phyloP scores from a whole-genome alignment of 208 protist species.

The Trypanosoma melophagium region DNA sequence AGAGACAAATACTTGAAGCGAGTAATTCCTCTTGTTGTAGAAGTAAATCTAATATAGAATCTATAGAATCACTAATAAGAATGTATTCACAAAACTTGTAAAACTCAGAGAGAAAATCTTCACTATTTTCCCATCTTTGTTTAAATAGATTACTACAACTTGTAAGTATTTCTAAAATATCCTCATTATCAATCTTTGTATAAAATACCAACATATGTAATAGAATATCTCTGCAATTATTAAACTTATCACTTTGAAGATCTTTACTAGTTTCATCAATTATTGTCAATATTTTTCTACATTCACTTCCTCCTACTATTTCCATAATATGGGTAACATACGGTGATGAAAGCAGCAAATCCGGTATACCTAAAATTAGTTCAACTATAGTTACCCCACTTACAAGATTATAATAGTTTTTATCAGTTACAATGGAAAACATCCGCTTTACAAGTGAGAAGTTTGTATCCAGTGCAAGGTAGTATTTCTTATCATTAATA shows the following conservation, averaged over 20 bases:
- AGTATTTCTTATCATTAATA: background rate
- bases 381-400: constrained; percentile 2
- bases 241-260: constrained; percentile 11
- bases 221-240: background rate
- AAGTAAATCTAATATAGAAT: background rate
- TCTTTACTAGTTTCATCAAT: constrained; percentile 8
- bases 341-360: constrained; percentile 6
- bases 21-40: constrained; percentile 1
- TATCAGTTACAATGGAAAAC: constrained; percentile 15
- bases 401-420: constrained; percentile 10
- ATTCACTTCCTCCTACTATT: background rate
- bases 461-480: constrained; percentile 12
- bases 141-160: background rate
- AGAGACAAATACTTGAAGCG: background rate
- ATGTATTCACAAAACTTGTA: constrained; percentile 4
- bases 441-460: constrained; percentile 19
- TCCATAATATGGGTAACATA: constrained; percentile 9
- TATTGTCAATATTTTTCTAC: constrained; percentile 4
- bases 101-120: constrained; percentile 16
- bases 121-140: background rate
- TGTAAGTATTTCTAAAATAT: too few species aligned
- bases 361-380: constrained; percentile 12
- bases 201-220: background rate
- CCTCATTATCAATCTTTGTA: background rate
- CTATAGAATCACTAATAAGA: background rate